Evolutionary conservation across 1,139 yeast genomes (phyloP).

Genomic region (Protomyces arabidopsidicola): DNA sequence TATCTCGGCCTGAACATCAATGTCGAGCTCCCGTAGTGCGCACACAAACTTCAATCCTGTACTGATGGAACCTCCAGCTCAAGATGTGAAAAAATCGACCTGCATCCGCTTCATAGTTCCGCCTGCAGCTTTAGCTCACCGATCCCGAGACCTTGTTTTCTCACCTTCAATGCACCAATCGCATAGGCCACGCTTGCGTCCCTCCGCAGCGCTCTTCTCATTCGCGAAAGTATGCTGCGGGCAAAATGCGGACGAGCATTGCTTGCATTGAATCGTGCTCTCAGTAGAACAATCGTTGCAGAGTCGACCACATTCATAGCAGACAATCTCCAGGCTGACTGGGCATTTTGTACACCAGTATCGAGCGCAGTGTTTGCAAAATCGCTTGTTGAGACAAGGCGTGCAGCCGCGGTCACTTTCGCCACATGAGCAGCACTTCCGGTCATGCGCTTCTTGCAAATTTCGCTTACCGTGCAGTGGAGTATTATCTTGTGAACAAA

Average conservation of each 20-base stretch:
- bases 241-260: neutral
- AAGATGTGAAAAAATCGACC: neutral
- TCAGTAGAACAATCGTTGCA: neutral
- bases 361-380: neutral
- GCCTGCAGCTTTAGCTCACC: neutral
- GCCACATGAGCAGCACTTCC: neutral
- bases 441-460: neutral
- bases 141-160: neutral
- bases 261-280: neutral
- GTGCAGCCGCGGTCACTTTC: neutral
- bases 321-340: neutral
- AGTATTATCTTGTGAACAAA: neutral
- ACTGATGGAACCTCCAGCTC: neutral
- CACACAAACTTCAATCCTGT: no score
- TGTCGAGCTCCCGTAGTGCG: no score
- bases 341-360: neutral
- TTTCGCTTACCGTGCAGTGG: neutral
- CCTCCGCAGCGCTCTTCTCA: neutral
- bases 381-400: neutral
- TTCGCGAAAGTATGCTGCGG: neutral
- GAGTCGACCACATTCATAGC: neutral
- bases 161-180: conserved; percentile 1
- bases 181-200: neutral
- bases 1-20: no score
- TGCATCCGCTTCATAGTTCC: conserved; percentile 1